Conservation (phyloP, 148 eudicot species). For the Diospyros lotus region DNA sequence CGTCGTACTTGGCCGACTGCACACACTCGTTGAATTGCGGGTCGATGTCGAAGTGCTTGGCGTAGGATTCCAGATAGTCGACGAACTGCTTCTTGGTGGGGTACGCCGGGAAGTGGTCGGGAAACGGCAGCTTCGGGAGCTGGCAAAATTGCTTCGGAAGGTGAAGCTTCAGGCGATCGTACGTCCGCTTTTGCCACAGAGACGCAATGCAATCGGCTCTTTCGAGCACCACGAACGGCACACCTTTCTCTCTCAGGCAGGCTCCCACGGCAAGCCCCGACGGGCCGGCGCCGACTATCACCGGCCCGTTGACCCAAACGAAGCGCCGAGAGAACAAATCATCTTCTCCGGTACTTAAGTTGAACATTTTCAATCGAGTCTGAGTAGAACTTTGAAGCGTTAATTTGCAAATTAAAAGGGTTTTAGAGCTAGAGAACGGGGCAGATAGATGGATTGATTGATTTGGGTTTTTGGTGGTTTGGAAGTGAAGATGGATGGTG, state of each 20-base stretch:
- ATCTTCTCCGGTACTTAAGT: constrained; percentile 10
- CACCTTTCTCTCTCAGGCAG: constrained; percentile 62
- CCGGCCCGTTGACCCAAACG: constrained; percentile 85
- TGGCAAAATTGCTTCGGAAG: constrained; percentile 84
- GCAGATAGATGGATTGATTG: background rate
- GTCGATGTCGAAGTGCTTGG: constrained; percentile 45
- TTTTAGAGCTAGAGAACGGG: constrained; percentile 8
- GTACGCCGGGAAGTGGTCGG: constrained; percentile 68
- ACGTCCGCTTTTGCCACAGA: constrained; percentile 76
- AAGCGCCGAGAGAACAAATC: constrained; percentile 32
- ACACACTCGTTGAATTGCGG: constrained; percentile 73
- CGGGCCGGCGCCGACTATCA: constrained; percentile 84
- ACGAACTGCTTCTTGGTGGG: constrained; percentile 77
- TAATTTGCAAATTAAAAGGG: too few relatives aligned
- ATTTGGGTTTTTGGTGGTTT: constrained; percentile 8
- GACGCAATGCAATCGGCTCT: constrained; percentile 82
- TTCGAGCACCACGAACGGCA: constrained; percentile 70
- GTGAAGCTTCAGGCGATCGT: constrained; percentile 79
- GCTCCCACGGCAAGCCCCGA: constrained; percentile 89
- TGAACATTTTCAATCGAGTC: constrained; percentile 25
- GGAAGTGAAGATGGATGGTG: constrained; percentile 5
- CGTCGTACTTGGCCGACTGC: constrained; percentile 60
- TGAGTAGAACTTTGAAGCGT: too few relatives aligned
- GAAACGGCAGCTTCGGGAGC: constrained; percentile 70
- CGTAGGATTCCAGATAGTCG: constrained; percentile 70